Conservation (phyloP, 2,329 filamentous ascomycete genomes). For the Colletotrichum costaricense region DNA sequence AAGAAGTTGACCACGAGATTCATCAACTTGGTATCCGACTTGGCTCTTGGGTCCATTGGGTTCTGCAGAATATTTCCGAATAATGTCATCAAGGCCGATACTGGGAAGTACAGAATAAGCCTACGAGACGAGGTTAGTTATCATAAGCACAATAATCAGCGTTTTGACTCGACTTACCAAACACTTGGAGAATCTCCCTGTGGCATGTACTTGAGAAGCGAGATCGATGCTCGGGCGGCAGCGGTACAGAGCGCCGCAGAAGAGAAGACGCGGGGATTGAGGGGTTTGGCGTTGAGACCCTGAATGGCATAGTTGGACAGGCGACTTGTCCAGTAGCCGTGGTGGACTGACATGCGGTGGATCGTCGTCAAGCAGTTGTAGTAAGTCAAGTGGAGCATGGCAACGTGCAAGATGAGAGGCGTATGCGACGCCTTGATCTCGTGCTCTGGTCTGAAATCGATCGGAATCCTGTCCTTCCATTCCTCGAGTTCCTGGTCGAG, state of each 20-base stretch:
- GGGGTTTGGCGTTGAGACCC: conserved; percentile 86
- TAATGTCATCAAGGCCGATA: conserved; percentile 92
- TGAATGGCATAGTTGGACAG: conserved; percentile 96
- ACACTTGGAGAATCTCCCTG: conserved; percentile 95
- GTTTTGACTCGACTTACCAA: conserved; percentile 72
- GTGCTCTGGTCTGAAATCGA: conserved; percentile 96
- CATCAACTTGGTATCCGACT: conserved; percentile 92
- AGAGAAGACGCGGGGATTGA: conserved; percentile 95
- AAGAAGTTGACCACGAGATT: conserved; percentile 92
- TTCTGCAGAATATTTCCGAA: conserved; percentile 98
- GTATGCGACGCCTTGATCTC: conserved; percentile 95
- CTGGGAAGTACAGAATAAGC: conserved; percentile 96
- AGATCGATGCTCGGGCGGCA: conserved; percentile 91
- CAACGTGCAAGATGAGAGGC: conserved; percentile 92
- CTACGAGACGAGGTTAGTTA: conserved; percentile 52
- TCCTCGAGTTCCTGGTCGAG: conserved; percentile 89
- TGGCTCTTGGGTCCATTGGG: conserved; percentile 86
- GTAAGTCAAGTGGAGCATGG: conserved; percentile 95
- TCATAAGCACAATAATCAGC: neutral
- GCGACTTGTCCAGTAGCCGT: conserved; percentile 97
- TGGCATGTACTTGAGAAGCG: conserved; percentile 94
- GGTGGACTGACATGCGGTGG: conserved; percentile 97
- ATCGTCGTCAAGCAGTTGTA: conserved; percentile 99
- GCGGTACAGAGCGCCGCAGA: conserved; percentile 93
- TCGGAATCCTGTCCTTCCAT: conserved; percentile 95